phyloP scores from a whole-genome alignment of 768 basidiomycete genomes.

The Leccinum variicolor region DNA sequence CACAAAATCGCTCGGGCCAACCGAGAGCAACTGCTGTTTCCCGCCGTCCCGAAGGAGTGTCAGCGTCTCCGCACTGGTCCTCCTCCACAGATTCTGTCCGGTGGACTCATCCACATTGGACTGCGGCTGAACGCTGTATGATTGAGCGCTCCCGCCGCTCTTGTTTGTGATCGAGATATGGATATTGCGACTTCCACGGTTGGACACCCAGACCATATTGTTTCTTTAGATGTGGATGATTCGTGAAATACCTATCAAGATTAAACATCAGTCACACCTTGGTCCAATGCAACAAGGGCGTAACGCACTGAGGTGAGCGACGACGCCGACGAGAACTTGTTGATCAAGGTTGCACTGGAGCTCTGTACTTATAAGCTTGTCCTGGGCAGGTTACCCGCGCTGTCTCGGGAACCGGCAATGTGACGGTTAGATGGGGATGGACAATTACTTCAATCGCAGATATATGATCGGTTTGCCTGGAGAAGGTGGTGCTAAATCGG shows the following conservation, averaged over 20 bases:
- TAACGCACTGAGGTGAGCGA: not conserved
- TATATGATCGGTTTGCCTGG: too few species aligned
- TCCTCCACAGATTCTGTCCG: slow-evolving; percentile 6
- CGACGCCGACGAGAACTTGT: not conserved
- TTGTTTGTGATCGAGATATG: slow-evolving; percentile 5
- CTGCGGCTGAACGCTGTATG: not conserved
- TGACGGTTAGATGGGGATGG: too few species aligned
- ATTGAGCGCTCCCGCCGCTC: not conserved
- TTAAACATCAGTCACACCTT: not conserved
- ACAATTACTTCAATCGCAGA: too few species aligned
- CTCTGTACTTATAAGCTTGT: not conserved
- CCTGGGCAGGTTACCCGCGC: too few species aligned
- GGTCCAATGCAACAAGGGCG: not conserved
- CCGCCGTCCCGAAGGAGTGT: slow-evolving; percentile 1
- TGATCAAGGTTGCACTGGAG: not conserved
- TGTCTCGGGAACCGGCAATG: not conserved
- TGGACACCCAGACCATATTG: slow-evolving; percentile 18
- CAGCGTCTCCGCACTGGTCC: slow-evolving; percentile 8
- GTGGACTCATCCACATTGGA: not conserved
- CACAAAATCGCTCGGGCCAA: slow-evolving; percentile 14
- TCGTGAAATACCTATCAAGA: not conserved
- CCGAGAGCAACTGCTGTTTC: slow-evolving; percentile 2
- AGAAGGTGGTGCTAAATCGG: too few species aligned
- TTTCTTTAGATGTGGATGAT: not conserved
- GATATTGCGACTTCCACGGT: not conserved